Evolutionary conservation across 352 stramenopile genomes (phyloP), one percentile per base, ranked within the genome.

Genomic region (Pythium dissimile): DNA sequence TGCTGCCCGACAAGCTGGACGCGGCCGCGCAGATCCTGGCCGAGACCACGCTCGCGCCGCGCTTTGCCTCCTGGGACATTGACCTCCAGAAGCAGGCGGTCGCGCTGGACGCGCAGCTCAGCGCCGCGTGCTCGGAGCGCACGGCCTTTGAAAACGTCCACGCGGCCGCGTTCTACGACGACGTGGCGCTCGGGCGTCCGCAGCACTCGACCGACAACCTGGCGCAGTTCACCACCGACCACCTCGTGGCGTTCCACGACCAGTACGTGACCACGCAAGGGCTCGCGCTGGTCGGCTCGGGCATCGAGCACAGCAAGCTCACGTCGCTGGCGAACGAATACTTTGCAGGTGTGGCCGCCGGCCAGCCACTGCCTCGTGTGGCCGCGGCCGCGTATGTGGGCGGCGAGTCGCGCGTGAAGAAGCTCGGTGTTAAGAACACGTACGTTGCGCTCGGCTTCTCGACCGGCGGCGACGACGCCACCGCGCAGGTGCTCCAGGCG

Each of bases 121-220:
- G 86, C 44, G 24, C 62, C 0, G 45, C 52, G 18, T 74, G 85
- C 67, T 64, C 69, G 15, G 56, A 68, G 24, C 68, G 64, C n/a
- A 74, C 78, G 39, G 49, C 91, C 48, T 49, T 72, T 1, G 80
- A 94, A 48, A 67, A 64, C 42, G 49, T 94, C 44, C 80, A 92
- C 72, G 77, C 70, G 27, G 84, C 82, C 5, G 84, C 84, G 4
- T 94, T 91, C 64, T 94, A 94, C 70, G 71, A 92, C 62, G 83
- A 94, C 66, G 63, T 68, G 23, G 72, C 80, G 56, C 75, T 94
- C 28, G 84, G 84, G 35, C 81, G 81, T 43, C 56, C 78, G 20
- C 47, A 84, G 20, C 59, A 70, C 32, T 51, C 71, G 21, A 54
- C 64, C 12, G 78, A 89, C 37, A 91, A 90, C 77, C 49, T 94